A percentile compares a stretch with the other conserved stretches of the same genome.
Conservation (phyloP, 2,329 filamentous ascomycete species). For the Colletotrichum magnum region DNA sequence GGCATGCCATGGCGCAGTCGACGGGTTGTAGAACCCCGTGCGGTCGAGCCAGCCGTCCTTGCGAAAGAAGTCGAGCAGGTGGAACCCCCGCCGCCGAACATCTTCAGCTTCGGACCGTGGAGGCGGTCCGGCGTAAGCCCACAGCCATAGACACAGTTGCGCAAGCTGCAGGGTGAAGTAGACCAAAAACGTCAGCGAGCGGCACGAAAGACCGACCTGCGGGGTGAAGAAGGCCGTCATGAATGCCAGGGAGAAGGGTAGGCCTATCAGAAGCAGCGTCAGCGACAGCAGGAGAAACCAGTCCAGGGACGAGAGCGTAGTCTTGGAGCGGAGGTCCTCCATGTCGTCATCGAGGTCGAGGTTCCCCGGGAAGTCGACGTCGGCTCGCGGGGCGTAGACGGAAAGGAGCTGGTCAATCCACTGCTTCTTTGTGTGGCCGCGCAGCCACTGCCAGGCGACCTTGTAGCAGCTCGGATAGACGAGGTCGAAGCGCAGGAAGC, state of each 20-base stretch:
- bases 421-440: constrained; percentile 45
- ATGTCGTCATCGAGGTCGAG: constrained; percentile 39
- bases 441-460: constrained; percentile 46
- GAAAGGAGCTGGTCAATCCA: constrained; percentile 44
- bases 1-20: constrained; percentile 36
- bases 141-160: constrained; percentile 46
- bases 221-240: constrained; percentile 45
- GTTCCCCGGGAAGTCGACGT: constrained; percentile 5
- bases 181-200: constrained; percentile 44
- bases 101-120: background rate
- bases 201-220: constrained; percentile 44
- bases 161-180: constrained; percentile 36
- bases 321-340: constrained; percentile 33
- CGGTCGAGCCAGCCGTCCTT: constrained; percentile 42
- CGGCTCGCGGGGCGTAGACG: constrained; percentile 35
- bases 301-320: constrained; percentile 35
- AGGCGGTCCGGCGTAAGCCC: constrained; percentile 42
- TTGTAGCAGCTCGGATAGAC: constrained; percentile 47
- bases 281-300: constrained; percentile 43
- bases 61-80: constrained; percentile 31
- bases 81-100: background rate
- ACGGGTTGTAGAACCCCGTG: constrained; percentile 43
- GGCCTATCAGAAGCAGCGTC: constrained; percentile 40
- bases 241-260: constrained; percentile 44
- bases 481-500: constrained; percentile 41